Evolutionary conservation across 1,139 yeast genomes (phyloP).

Genomic region (Scheffersomyces cryptocercus): DNA sequence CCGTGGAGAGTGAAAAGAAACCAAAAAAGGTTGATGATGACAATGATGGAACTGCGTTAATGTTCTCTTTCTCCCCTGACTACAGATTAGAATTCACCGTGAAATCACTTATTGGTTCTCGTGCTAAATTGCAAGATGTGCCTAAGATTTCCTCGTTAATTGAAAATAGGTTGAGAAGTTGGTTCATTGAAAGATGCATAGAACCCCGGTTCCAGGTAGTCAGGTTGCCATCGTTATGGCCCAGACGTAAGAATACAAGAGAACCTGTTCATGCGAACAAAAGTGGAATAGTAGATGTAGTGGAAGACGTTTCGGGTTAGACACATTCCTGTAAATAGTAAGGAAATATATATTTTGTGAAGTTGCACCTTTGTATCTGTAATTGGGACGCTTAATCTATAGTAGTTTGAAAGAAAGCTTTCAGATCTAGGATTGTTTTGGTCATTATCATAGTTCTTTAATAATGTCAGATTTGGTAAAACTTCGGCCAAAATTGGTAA

Average conservation of each 20-base stretch:
- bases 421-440: no score
- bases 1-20: slow-evolving; percentile 8
- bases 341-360: not conserved
- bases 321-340: not conserved
- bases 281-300: not conserved
- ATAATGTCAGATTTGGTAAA: no score
- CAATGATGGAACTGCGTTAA: slow-evolving; percentile 62
- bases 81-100: slow-evolving; percentile 84
- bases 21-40: slow-evolving; percentile 17
- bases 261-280: slow-evolving; percentile 28
- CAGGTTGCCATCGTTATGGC: slow-evolving; percentile 87
- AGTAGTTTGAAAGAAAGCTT: no score
- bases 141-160: slow-evolving; percentile 87
- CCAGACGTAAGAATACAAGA: slow-evolving; percentile 71
- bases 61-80: slow-evolving; percentile 90
- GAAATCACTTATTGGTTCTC: slow-evolving; percentile 84
- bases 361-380: not conserved
- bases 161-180: slow-evolving; percentile 77
- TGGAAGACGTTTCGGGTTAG: not conserved
- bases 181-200: slow-evolving; percentile 92
- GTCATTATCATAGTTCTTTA: no score
- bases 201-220: slow-evolving; percentile 91
- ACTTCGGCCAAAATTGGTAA: no score
- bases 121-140: slow-evolving; percentile 89
- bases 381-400: not conserved